phyloP scores from a whole-genome alignment of 768 basidiomycete genomes.

The Lactarius indigo region DNA sequence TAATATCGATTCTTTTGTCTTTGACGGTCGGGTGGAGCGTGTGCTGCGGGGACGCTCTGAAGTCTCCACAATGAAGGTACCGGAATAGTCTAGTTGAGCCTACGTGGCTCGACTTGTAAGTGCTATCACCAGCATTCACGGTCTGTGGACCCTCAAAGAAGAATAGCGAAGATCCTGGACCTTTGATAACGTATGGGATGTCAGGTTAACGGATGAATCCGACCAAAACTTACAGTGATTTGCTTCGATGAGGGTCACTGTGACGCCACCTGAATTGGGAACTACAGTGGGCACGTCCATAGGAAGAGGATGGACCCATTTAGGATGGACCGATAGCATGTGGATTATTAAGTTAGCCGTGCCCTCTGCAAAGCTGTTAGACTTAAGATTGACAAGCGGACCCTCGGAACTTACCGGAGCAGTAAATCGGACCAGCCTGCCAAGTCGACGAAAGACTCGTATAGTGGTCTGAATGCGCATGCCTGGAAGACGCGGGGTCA shows the following conservation, averaged over 20 bases:
- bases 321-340: slow-evolving; percentile 83
- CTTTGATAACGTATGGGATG: slow-evolving; percentile 22
- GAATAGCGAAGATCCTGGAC: slow-evolving; percentile 91
- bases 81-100: slow-evolving; percentile 70
- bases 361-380: slow-evolving; percentile 41
- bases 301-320: slow-evolving; percentile 87
- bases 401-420: slow-evolving; percentile 51
- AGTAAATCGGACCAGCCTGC: slow-evolving; percentile 93
- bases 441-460: slow-evolving; percentile 87
- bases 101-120: slow-evolving; percentile 64
- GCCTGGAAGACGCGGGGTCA: slow-evolving; percentile 44
- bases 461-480: slow-evolving; percentile 97
- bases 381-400: background rate
- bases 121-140: slow-evolving; percentile 80
- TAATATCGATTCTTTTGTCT: slow-evolving; percentile 77
- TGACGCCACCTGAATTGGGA: slow-evolving; percentile 80
- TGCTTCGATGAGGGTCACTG: slow-evolving; percentile 92
- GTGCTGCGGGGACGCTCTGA: slow-evolving; percentile 85
- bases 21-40: slow-evolving; percentile 79
- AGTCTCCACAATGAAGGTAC: slow-evolving; percentile 95
- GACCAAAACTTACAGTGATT: slow-evolving; percentile 71
- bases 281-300: slow-evolving; percentile 72
- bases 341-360: slow-evolving; percentile 91
- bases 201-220: background rate
- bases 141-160: slow-evolving; percentile 93